Base-by-base conservation (phyloP, 495 filamentous ascomycete species). In the Clavariopsis aquatica region DNA sequence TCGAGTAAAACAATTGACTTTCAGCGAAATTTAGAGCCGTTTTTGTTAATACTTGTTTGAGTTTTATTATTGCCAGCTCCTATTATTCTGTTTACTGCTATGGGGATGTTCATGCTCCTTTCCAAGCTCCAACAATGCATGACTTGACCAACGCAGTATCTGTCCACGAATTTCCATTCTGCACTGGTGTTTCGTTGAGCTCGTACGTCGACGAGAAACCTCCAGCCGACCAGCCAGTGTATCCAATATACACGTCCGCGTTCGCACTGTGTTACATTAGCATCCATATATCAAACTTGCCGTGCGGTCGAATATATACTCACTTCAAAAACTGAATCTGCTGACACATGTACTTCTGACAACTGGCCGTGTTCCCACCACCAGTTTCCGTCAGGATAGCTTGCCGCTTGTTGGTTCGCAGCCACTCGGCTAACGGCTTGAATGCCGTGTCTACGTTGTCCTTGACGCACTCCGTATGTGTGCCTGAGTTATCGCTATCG, bases 351-450 rank as follows among this genome's bases (percentile, higher is more conserved):
- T 74, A 72, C 1, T 65, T 70, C 60, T 77, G 67, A 66, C 79
- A 83, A 3, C 69, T 71, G n/a, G 69, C 73, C 0, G 69, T 76
- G 52, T 79, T 78, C 8, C 81, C 82, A 27, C 82, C 83, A 9
- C 85, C 83, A 0, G 79, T 84, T 76, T 86, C 83, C 26, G 76
- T 78, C 19, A 85, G 64, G 36, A 86, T 69, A 2, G 78, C 84
- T 66, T 81, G 76, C 2, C 84, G 70, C 12, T 79, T 80, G 57
- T 80, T 79, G 29, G 68, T 52, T 24, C 82, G 71, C 49, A 87
- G 69, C 68, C 75, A 86, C 1, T 73, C 63, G 2, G 80, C 80
- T 0, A 85, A 74, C 0, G 77, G 71, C 2, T 63, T 65, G 67
- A 87, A 85, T 23, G 78, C 76, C 27, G 69, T 74, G 52, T 71